Percentiles rank a stretch among this genome's conserved stretches.
Evolutionary conservation across 805 yeast species (phyloP).

Genomic region (Suhomyces canberraensis): DNA sequence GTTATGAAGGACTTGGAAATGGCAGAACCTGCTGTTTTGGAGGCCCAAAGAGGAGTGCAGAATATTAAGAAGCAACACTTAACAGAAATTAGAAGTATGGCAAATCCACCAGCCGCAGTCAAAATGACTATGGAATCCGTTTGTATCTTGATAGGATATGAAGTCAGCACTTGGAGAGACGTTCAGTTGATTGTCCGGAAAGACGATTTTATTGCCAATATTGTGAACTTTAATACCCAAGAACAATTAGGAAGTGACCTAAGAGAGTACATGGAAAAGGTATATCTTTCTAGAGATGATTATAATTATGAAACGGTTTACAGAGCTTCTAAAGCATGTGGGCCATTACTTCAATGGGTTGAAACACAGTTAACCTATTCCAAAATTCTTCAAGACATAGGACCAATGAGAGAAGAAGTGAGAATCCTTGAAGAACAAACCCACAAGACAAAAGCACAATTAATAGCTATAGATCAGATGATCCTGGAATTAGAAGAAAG

Average conservation of each 20-base stretch:
- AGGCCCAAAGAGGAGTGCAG: slow-evolving; percentile 87
- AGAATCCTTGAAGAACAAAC: slow-evolving; percentile 56
- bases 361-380: slow-evolving; percentile 83
- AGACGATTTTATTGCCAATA: slow-evolving; percentile 83
- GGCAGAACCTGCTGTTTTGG: slow-evolving; percentile 82
- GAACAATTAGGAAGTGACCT: slow-evolving; percentile 50
- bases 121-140: slow-evolving; percentile 85
- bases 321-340: slow-evolving; percentile 93
- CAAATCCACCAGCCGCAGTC: slow-evolving; percentile 86
- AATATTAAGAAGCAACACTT: slow-evolving; percentile 89
- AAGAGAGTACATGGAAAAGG: slow-evolving; percentile 53
- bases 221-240: slow-evolving; percentile 71
- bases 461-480: slow-evolving; percentile 78
- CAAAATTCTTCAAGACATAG: slow-evolving; percentile 62
- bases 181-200: slow-evolving; percentile 75
- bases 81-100: slow-evolving; percentile 84
- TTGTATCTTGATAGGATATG: slow-evolving; percentile 74
- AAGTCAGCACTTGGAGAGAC: slow-evolving; percentile 69
- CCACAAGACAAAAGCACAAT: slow-evolving; percentile 59
- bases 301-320: slow-evolving; percentile 72
- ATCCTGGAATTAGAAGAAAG: slow-evolving; percentile 66
- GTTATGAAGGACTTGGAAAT: slow-evolving; percentile 65
- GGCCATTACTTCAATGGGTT: slow-evolving; percentile 87
- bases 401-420: slow-evolving; percentile 72
- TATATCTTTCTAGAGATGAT: slow-evolving; percentile 59